Percentiles rank a stretch among this genome's conserved stretches.
These are phyloP conservation scores for Nigrospora osmanthi DNA, from an alignment of 2,329 filamentous ascomycete species.

Conservation along the genomic window DNA sequence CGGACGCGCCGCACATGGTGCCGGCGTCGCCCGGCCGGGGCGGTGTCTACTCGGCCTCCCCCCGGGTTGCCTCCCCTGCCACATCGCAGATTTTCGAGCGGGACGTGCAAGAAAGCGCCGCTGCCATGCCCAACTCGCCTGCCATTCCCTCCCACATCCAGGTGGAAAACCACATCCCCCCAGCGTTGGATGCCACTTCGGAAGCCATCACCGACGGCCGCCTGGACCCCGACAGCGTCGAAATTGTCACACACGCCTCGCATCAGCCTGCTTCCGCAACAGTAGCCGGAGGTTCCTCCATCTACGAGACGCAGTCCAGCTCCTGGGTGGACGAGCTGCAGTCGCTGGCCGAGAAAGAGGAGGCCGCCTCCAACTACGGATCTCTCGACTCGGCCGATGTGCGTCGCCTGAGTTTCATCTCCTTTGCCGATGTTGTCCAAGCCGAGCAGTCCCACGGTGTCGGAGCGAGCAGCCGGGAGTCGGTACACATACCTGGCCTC, in stretches of 20 bases:
- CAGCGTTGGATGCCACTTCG: slow-evolving; percentile 84
- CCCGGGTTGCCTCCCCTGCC: slow-evolving; percentile 70
- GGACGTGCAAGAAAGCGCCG: slow-evolving; percentile 75
- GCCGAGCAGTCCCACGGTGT: slow-evolving; percentile 59
- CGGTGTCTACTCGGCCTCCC: slow-evolving; percentile 56
- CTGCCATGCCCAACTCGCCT: slow-evolving; percentile 63
- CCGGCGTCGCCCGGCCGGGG: slow-evolving; percentile 60
- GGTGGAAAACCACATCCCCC: slow-evolving; percentile 88
- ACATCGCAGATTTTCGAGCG: slow-evolving; percentile 84
- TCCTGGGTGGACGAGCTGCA: slow-evolving; percentile 52
- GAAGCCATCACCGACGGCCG: slow-evolving; percentile 83
- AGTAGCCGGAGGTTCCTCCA: slow-evolving; percentile 42
- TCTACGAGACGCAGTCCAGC: slow-evolving; percentile 33
- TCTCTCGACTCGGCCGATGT: slow-evolving; percentile 72
- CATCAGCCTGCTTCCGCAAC: slow-evolving; percentile 72
- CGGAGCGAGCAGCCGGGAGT: slow-evolving; percentile 53
- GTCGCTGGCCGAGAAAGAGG: slow-evolving; percentile 46
- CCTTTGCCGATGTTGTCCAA: slow-evolving; percentile 92
- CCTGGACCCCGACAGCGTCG: slow-evolving; percentile 80
- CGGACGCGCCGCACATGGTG: slow-evolving; percentile 34
- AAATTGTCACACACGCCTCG: slow-evolving; percentile 81
- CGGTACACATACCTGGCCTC: slow-evolving; percentile 60
- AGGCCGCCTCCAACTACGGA: slow-evolving; percentile 68
- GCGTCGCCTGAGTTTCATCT: slow-evolving; percentile 85
- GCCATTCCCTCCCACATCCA: slow-evolving; percentile 92